These are phyloP conservation scores for Tirmania nivea DNA, from an alignment of 495 filamentous ascomycete species.

Conservation along the genomic window DNA sequence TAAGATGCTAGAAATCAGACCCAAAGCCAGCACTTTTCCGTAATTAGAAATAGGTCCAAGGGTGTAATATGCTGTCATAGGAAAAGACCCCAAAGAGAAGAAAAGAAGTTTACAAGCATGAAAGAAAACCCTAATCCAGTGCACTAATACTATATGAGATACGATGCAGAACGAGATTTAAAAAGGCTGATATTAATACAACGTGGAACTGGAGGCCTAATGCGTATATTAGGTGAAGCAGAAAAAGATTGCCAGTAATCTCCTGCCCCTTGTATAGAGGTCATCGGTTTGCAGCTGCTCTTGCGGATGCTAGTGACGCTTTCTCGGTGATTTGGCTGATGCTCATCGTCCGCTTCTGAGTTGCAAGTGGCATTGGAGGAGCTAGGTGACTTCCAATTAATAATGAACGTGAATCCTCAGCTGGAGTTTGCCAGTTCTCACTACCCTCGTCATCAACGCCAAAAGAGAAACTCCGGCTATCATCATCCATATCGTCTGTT, in stretches of 20 bases:
- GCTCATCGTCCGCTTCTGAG: conserved; percentile 14
- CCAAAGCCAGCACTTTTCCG: too few relatives aligned
- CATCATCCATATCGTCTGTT: conserved; percentile 7
- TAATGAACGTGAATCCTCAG: conserved; percentile 11
- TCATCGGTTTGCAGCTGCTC: too few relatives aligned
- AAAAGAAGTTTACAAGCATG: background rate
- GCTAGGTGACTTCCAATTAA: conserved; percentile 9
- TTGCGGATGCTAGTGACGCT: conserved; percentile 7
- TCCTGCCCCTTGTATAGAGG: too few relatives aligned
- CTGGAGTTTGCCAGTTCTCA: conserved; percentile 16
- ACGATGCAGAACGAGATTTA: background rate
- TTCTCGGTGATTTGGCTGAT: conserved; percentile 16
- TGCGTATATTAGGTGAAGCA: background rate
- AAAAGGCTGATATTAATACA: background rate
- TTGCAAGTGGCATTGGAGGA: conserved; percentile 9
- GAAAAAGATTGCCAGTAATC: too few relatives aligned
- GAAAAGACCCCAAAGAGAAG: background rate
- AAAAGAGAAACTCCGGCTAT: conserved; percentile 5
- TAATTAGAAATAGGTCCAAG: too few relatives aligned
- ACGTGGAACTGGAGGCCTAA: background rate
- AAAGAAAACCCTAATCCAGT: background rate
- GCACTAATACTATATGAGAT: background rate
- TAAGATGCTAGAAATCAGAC: too few relatives aligned
- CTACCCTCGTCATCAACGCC: conserved; percentile 12
- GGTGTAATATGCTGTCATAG: too few relatives aligned